Base-by-base conservation (phyloP, 1,284 basidiomycete species). In the Marasmius sp. region DNA sequence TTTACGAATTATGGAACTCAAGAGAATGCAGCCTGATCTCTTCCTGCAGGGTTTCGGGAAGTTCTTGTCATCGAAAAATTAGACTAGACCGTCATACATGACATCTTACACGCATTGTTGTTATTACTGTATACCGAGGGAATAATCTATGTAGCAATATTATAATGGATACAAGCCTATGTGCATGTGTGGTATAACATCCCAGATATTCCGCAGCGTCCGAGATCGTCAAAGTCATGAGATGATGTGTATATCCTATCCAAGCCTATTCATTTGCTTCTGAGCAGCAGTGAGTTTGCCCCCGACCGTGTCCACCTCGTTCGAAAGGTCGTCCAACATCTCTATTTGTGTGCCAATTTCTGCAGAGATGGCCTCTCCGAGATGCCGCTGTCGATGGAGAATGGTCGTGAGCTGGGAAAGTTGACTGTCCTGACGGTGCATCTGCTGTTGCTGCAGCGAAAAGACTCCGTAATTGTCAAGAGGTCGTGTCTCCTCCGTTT, bases 321-420 rank as follows among this genome's bases (percentile, higher is more conserved):
- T 75, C 20, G 88, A 82, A 58, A 98, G 77, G 69, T 87, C 85
- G 70, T 96, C 92, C 67, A 98, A 76, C 75, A 97, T 75, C 70
- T 96, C 94, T 67, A 88, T 95, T 77, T 98, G 97, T 67, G 88
- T 79, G 6, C 79, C 80, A 62, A 99, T 86, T 78, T 99, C 97
- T 59, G 84, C 81, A 61, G 86, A 83, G 65, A 99, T 98, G 16
- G 95, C 94, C 65, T 93, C 81, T 10, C 96, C 97, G 52, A 98
- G 84, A 59, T 92, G 87, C 67, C 88, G 84, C 77, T 98, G 96
- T 47, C 94, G 83, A 65, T 87, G 85, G n/a, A 99, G 79, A 62
- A 97, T 88, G 0, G 92, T 84, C 0, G 92, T 88, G 43, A 99
- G 79, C 65, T 89, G 85, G 11, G 88, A 80, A 33, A 97, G 82